Conservation (phyloP, 345 rosid species). For the Carallia brachiata region DNA sequence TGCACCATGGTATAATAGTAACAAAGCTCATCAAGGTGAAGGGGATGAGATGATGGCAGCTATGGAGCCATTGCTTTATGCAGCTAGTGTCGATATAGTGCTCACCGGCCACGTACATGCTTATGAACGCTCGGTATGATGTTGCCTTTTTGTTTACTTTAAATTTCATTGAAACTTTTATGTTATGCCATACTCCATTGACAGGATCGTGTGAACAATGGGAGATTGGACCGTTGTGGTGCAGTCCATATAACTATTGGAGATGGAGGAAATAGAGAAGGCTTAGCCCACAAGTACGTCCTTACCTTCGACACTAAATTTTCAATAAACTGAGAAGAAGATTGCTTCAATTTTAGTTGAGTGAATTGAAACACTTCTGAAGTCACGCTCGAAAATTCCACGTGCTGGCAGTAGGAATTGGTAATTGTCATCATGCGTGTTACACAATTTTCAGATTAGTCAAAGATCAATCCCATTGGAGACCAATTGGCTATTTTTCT, state of each 20-base stretch:
- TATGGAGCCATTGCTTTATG: constrained; percentile 83
- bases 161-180: constrained; percentile 16
- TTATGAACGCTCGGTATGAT: constrained; percentile 79
- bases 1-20: constrained; percentile 96
- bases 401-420: too few species aligned
- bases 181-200: constrained; percentile 15
- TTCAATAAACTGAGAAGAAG: neutral
- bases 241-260: constrained; percentile 83
- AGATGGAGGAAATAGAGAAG: constrained; percentile 95
- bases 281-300: constrained; percentile 71
- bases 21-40: constrained; percentile 77
- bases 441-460: neutral
- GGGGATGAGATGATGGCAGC: constrained; percentile 78
- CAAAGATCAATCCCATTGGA: neutral
- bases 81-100: constrained; percentile 72
- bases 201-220: constrained; percentile 70
- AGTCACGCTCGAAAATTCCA: neutral
- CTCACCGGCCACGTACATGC: constrained; percentile 96
- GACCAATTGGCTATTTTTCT: neutral
- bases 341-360: too few species aligned
- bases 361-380: neutral
- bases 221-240: constrained; percentile 71
- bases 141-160: neutral
- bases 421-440: too few species aligned
- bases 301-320: neutral